Percentiles rank a stretch among this genome's conserved stretches.
phyloP scores from a whole-genome alignment of 257 asterid species.

The Buddleja alternifolia region DNA sequence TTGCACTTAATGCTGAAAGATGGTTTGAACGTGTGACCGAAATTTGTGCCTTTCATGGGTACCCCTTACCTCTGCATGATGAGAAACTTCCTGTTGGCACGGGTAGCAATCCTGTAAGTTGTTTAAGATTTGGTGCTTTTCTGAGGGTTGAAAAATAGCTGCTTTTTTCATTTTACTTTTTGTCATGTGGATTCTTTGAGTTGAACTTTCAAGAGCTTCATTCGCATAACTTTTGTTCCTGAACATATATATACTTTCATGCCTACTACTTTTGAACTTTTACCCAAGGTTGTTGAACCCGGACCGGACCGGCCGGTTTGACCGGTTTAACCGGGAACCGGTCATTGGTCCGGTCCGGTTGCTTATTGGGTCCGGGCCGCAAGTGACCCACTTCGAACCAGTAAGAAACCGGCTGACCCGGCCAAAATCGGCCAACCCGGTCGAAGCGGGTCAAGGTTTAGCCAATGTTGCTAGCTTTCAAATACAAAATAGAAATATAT shows the following conservation, averaged over 20 bases:
- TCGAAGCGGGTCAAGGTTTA: too few relatives aligned
- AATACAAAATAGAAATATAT: too few relatives aligned
- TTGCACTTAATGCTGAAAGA: constrained; percentile 79
- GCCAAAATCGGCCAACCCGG: too few relatives aligned
- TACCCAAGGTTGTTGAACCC: too few relatives aligned
- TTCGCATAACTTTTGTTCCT: background rate
- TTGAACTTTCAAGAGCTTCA: constrained; percentile 20
- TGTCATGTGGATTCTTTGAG: constrained; percentile 5
- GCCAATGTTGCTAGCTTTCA: too few relatives aligned
- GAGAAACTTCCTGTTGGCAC: constrained; percentile 98
- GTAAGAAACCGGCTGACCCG: too few relatives aligned
- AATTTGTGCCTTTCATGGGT: constrained; percentile 71
- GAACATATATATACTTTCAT: constrained; percentile 9
- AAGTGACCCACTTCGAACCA: too few relatives aligned
- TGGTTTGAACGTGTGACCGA: constrained; percentile 72
- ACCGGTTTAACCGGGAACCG: too few relatives aligned
- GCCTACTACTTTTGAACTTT: too few relatives aligned
- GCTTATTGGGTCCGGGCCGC: too few relatives aligned
- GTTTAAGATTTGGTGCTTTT: constrained; percentile 12
- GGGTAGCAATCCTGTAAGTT: constrained; percentile 98
- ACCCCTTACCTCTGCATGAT: constrained; percentile 66
- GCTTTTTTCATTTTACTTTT: constrained; percentile 21
- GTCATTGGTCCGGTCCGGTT: too few relatives aligned
- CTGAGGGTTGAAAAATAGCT: background rate
- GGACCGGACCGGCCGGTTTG: too few relatives aligned